Conservation (phyloP, 805 yeast genomes). For the Alloascoidea africana region DNA sequence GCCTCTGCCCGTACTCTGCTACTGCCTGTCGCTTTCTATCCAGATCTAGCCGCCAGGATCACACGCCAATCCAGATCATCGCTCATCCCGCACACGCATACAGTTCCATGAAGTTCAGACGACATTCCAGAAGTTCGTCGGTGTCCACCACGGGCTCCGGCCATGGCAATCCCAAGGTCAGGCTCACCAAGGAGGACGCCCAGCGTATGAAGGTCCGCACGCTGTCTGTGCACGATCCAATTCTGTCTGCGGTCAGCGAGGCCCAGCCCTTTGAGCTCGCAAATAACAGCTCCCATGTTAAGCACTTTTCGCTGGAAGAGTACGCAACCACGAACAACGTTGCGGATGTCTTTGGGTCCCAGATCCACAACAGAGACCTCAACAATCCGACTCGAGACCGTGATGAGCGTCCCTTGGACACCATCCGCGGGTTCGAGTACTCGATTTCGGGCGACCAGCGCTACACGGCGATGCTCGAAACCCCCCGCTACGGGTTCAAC, state of each 20-base stretch:
- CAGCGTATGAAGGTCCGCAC: conserved; percentile 34
- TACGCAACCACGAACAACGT: conserved; percentile 25
- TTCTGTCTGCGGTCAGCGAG: conserved; percentile 83
- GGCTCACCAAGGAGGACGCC: background rate
- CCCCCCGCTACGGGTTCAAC: conserved; percentile 69
- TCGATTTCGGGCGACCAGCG: conserved; percentile 80
- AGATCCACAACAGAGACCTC: conserved; percentile 54
- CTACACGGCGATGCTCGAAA: conserved; percentile 71
- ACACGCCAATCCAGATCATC: no score
- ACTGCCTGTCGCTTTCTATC: no score
- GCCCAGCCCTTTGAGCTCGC: conserved; percentile 86
- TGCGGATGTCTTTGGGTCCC: conserved; percentile 59
- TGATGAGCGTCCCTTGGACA: conserved; percentile 94
- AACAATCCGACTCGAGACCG: conserved; percentile 89
- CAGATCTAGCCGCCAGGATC: no score
- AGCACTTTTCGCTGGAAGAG: conserved; percentile 10
- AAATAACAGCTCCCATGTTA: conserved; percentile 21
- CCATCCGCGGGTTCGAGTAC: conserved; percentile 86
- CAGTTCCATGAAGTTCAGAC: background rate
- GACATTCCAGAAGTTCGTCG: background rate
- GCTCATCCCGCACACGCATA: no score
- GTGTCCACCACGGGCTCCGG: background rate
- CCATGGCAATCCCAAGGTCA: background rate
- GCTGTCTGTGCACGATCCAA: conserved; percentile 73
- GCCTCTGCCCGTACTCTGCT: no score